Conservation (phyloP, 805 yeast species). For the Wickerhamomyces hampshirensis region DNA sequence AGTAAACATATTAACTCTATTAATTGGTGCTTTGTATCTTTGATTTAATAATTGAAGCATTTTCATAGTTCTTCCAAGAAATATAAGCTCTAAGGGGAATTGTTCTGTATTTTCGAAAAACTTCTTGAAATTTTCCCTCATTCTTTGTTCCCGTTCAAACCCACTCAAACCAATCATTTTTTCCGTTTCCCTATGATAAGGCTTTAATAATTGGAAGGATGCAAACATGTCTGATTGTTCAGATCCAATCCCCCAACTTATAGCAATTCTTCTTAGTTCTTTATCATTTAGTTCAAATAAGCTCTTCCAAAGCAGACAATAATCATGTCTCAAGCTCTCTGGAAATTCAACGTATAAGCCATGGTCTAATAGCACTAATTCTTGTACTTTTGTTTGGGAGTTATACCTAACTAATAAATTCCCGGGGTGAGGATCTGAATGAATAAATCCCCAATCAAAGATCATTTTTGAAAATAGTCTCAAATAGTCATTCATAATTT, state of each 20-base stretch:
- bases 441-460: constrained; percentile 60
- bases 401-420: constrained; percentile 53
- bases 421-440: constrained; percentile 78
- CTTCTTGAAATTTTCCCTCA: constrained; percentile 44
- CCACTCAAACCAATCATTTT: constrained; percentile 28
- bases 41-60: constrained; percentile 70
- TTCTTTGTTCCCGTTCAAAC: constrained; percentile 37
- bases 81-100: constrained; percentile 63
- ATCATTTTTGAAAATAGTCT: constrained; percentile 50
- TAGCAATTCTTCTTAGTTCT: constrained; percentile 44
- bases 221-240: constrained; percentile 53
- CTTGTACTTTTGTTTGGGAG: constrained; percentile 30
- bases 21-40: constrained; percentile 66
- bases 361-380: constrained; percentile 68
- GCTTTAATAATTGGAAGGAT: constrained; percentile 47
- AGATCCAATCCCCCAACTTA: constrained; percentile 65
- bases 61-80: constrained; percentile 66
- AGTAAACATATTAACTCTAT: constrained; percentile 60
- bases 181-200: constrained; percentile 30
- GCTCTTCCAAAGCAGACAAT: constrained; percentile 59
- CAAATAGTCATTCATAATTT: constrained; percentile 43
- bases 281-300: constrained; percentile 47
- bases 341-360: constrained; percentile 61
- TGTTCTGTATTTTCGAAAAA: constrained; percentile 58
- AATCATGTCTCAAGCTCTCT: constrained; percentile 47